Percentiles rank a stretch among this genome's conserved stretches.
phyloP scores from a whole-genome alignment of 1,139 yeast species.

The Hyphopichia pseudoburtonii region DNA sequence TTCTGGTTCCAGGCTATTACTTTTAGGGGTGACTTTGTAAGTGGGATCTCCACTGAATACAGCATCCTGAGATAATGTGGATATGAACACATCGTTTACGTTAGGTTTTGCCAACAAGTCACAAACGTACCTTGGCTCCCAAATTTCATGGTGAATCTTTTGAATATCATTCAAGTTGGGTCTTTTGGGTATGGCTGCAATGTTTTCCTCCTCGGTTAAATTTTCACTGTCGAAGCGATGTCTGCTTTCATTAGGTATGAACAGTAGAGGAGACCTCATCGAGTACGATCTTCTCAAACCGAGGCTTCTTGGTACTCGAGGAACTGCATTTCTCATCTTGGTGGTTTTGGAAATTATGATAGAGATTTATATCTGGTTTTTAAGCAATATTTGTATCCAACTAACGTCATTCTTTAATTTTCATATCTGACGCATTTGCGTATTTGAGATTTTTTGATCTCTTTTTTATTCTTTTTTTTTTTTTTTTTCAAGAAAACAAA shows the following conservation, averaged over 20 bases:
- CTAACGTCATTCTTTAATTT: too few relatives aligned
- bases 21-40: slow-evolving; percentile 23
- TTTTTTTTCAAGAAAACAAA: neutral
- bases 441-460: too few relatives aligned
- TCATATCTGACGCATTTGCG: neutral
- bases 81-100: slow-evolving; percentile 22
- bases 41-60: slow-evolving; percentile 28
- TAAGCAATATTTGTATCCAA: neutral
- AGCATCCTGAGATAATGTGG: slow-evolving; percentile 13
- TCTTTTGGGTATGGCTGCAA: slow-evolving; percentile 35
- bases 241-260: slow-evolving; percentile 32
- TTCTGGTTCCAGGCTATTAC: slow-evolving; percentile 11
- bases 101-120: slow-evolving; percentile 31
- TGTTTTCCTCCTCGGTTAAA: slow-evolving; percentile 29
- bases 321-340: neutral
- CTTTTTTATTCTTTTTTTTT: neutral
- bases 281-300: slow-evolving; percentile 9
- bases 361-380: neutral
- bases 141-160: slow-evolving; percentile 31
- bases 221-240: slow-evolving; percentile 35
- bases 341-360: too few relatives aligned
- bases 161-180: slow-evolving; percentile 17
- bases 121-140: slow-evolving; percentile 34
- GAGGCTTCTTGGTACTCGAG: neutral
- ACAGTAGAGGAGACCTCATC: slow-evolving; percentile 20